These are phyloP conservation scores for Sanguinoderma infundibulare DNA, from an alignment of 1,284 basidiomycete genomes.

Conservation along the genomic window DNA sequence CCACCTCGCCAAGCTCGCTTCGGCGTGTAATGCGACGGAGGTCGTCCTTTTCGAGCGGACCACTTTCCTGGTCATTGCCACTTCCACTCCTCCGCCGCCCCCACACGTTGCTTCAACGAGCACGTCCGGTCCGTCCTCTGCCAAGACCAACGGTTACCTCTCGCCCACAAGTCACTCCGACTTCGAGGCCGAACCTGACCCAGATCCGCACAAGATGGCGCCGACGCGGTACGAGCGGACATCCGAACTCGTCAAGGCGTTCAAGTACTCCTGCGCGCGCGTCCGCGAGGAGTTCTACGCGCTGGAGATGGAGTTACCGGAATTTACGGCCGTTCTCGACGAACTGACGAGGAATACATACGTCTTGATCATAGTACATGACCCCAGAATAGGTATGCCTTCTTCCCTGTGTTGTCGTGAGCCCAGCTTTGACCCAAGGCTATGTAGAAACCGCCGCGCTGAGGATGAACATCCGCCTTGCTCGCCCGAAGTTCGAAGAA, in stretches of 20 bases:
- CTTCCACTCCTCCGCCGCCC: slow-evolving; percentile 48
- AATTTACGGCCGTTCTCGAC: slow-evolving; percentile 93
- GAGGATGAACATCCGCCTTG: slow-evolving; percentile 83
- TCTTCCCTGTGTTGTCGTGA: neutral
- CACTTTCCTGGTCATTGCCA: slow-evolving; percentile 96
- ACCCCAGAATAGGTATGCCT: slow-evolving; percentile 81
- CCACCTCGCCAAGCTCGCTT: slow-evolving; percentile 86
- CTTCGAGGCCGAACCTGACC: slow-evolving; percentile 26
- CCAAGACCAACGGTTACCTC: slow-evolving; percentile 26
- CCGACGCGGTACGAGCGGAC: slow-evolving; percentile 93
- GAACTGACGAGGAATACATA: slow-evolving; percentile 95
- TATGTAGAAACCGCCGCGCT: slow-evolving; percentile 81
- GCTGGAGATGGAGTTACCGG: slow-evolving; percentile 80
- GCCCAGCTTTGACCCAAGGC: neutral
- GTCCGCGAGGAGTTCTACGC: slow-evolving; percentile 83
- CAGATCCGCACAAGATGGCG: slow-evolving; percentile 60
- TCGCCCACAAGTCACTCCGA: slow-evolving; percentile 17
- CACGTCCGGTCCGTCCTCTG: slow-evolving; percentile 34
- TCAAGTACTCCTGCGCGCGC: slow-evolving; percentile 89
- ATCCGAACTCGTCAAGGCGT: slow-evolving; percentile 93
- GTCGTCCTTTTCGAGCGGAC: slow-evolving; percentile 96
- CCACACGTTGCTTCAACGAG: slow-evolving; percentile 21
- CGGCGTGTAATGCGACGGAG: slow-evolving; percentile 88
- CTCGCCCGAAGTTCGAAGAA: slow-evolving; percentile 83
- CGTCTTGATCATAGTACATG: slow-evolving; percentile 87